Percentiles rank a stretch among this genome's conserved stretches.
Evolutionary conservation across 768 basidiomycete species (phyloP).

Genomic region (Amanita jacksonii): DNA sequence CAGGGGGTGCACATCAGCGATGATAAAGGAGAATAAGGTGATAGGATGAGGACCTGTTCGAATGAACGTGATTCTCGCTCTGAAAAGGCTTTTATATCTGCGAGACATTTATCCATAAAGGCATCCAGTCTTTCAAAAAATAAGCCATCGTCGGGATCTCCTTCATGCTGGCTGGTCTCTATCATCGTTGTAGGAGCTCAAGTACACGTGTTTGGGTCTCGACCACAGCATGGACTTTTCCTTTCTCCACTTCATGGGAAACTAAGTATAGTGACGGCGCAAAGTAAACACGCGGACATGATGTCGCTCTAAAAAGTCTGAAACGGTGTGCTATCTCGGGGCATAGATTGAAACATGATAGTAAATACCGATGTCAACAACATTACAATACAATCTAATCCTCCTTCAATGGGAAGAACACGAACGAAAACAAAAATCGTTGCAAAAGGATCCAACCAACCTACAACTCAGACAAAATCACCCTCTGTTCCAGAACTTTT

Average conservation of each 20-base stretch:
- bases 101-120: slow-evolving; percentile 48
- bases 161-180: slow-evolving; percentile 22
- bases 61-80: slow-evolving; percentile 47
- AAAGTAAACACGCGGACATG: too few relatives aligned
- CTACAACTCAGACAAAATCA: slow-evolving; percentile 16
- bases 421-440: slow-evolving; percentile 36
- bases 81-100: slow-evolving; percentile 51
- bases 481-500: slow-evolving; percentile 49
- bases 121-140: slow-evolving; percentile 57
- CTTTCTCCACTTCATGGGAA: too few relatives aligned
- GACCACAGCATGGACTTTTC: too few relatives aligned
- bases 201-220: too few relatives aligned
- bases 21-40: not conserved
- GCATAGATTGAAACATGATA: too few relatives aligned
- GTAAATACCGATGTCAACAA: too few relatives aligned
- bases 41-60: slow-evolving; percentile 41
- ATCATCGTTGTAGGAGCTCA: slow-evolving; percentile 17
- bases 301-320: too few relatives aligned
- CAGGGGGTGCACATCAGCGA: slow-evolving; percentile 15
- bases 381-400: too few relatives aligned
- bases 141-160: slow-evolving; percentile 35
- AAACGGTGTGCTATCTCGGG: too few relatives aligned
- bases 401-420: slow-evolving; percentile 57
- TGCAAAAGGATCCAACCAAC: slow-evolving; percentile 20
- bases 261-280: too few relatives aligned